Percentiles rank a stretch among this genome's conserved stretches.
These are phyloP conservation scores for Obba rivulosa DNA, from an alignment of 768 basidiomycete species.

Conservation along the genomic window DNA sequence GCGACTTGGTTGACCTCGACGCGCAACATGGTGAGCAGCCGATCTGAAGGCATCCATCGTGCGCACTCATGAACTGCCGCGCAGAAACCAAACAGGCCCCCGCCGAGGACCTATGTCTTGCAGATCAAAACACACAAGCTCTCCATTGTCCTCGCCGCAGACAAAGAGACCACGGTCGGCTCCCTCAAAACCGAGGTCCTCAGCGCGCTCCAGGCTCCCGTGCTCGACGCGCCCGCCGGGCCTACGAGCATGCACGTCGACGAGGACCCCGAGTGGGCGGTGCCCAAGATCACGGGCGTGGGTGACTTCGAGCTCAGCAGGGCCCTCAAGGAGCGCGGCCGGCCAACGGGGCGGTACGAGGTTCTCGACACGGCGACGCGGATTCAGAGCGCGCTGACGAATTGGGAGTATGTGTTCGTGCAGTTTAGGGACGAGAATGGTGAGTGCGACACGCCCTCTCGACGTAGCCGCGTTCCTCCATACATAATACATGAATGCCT, in stretches of 20 bases:
- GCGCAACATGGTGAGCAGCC: too few relatives aligned
- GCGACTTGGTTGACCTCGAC: too few relatives aligned
- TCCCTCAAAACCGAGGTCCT: conserved; percentile 61
- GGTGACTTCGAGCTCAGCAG: conserved; percentile 65
- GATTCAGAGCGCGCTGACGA: conserved; percentile 45
- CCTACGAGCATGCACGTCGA: conserved; percentile 7
- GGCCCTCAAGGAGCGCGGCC: conserved; percentile 46
- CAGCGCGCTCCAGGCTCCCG: conserved; percentile 50
- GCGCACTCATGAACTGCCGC: too few relatives aligned
- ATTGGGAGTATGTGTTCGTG: conserved; percentile 67
- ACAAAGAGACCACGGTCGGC: conserved; percentile 48
- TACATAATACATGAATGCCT: neutral
- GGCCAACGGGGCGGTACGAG: conserved; percentile 45
- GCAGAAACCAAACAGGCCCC: conserved; percentile 41
- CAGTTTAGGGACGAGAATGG: conserved; percentile 62
- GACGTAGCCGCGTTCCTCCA: neutral
- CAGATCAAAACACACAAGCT: conserved; percentile 72
- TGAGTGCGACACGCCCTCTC: conserved; percentile 31
- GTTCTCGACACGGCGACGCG: conserved; percentile 40
- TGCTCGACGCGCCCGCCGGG: conserved; percentile 24
- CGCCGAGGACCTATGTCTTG: conserved; percentile 61
- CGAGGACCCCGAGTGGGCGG: conserved; percentile 21
- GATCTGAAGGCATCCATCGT: too few relatives aligned
- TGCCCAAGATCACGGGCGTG: conserved; percentile 31
- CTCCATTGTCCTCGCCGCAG: conserved; percentile 54